Base-by-base conservation (phyloP, 768 basidiomycete genomes). In the Tricholoma saponaceum region DNA sequence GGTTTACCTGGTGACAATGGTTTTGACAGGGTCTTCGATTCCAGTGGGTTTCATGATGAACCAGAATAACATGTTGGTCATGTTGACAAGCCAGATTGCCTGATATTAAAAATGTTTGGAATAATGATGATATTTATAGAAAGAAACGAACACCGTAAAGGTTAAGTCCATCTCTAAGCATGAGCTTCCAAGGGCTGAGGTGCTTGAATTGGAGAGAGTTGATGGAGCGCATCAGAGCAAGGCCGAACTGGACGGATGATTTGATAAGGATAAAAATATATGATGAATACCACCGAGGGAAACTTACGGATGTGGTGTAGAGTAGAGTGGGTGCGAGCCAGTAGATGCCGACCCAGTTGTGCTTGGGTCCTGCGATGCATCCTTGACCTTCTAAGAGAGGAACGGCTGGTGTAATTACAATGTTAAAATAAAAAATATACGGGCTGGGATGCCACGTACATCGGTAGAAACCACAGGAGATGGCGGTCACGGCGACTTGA, bases 161-260 rank as follows among this genome's bases (percentile, higher is more conserved):
- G 73, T 92, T 92, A 62, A 93, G 83, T 14, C 90, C 89, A 68
- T 93, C 91, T 59, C 92, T 89, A 59, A 93, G 87, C 90, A 92
- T 92, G 63, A 93, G 79, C 66, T 92, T 90, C 91, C 91, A 93
- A 28, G 79, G 76, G 55, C 76, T 78, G 55, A 91, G 71, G 1
- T 74, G 80, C 64, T 87, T 90, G 28, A 74, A 65, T 55, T 79
- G 58, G 61, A 85, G 81, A 2, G 86, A 87, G 51, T 74, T 68
- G 60, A 85, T 62, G 22, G 86, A 88, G 52, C 86, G 84, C 47
- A 67, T 69, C 51, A 88, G 67, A 2, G 88, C 87, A 25, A 90
- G 80, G 35, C 63, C 76, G 66, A 87, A 80, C 84, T 86, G 62
- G 0, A 41, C 6, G 33, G 47, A 37, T 52, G 25, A 52, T 5